A percentile compares a stretch with the other conserved stretches of the same genome.
Evolutionary conservation across 1,139 yeast genomes (phyloP).

Genomic region (Blastobotrys serpentis): DNA sequence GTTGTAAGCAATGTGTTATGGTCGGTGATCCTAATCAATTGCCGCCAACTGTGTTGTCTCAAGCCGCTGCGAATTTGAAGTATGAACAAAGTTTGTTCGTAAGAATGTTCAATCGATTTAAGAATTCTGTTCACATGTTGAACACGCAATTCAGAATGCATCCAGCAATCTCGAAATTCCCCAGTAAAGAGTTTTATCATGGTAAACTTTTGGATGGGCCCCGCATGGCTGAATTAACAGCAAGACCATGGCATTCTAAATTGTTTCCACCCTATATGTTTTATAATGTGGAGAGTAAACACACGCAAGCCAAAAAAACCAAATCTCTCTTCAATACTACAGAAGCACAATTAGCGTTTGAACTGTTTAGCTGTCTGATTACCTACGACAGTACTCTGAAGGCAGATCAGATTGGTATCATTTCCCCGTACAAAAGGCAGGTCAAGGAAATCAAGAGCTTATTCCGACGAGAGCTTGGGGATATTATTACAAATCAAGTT

Average conservation of each 20-base stretch:
- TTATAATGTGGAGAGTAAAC: conserved; percentile 67
- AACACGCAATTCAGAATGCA: conserved; percentile 99
- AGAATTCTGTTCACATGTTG: conserved; percentile 64
- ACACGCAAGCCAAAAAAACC: conserved; percentile 59
- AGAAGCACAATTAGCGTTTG: conserved; percentile 74
- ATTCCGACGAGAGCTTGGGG: conserved; percentile 63
- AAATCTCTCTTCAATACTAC: conserved; percentile 66
- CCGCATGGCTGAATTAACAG: conserved; percentile 56
- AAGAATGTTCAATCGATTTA: conserved; percentile 75
- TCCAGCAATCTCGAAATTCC: conserved; percentile 83
- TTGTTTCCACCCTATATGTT: conserved; percentile 73
- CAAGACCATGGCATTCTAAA: conserved; percentile 71
- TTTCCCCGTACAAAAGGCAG: conserved; percentile 95
- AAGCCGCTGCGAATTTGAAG: conserved; percentile 71
- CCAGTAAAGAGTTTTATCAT: conserved; percentile 77
- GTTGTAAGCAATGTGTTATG: conserved; percentile 89
- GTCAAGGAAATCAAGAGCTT: conserved; percentile 55
- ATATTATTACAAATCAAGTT: conserved; percentile 58
- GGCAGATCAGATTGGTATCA: conserved; percentile 76
- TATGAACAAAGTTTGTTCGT: conserved; percentile 94
- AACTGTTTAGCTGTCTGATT: conserved; percentile 46
- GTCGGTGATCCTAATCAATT: conserved; percentile 99
- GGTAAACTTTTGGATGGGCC: conserved; percentile 75
- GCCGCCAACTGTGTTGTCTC: conserved; percentile 97
- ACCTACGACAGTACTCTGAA: conserved; percentile 36